Base-by-base conservation (phyloP, 202 grass and related monocot species). In the Setaria italica region DNA sequence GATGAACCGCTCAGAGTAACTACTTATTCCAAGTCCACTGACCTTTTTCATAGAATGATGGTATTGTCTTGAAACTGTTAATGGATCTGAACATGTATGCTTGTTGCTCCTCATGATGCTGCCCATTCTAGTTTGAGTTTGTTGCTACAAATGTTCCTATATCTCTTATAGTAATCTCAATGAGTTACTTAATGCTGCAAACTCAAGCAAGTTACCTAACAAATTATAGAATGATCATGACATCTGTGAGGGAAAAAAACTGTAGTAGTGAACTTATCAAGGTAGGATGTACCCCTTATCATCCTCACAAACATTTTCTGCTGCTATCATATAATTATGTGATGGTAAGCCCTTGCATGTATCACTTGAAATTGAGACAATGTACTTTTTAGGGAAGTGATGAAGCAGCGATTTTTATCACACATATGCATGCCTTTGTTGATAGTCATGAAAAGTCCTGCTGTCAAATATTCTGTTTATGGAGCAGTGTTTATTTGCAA, bases 281-380 rank as follows among this genome's bases (percentile, higher is more conserved):
- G 11, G 21, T 34, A 39, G 9, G 39, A 16, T 62, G 2, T 62
- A n/a, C 15, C 25, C 37, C 1, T 6, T 79, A 34, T 33, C 15
- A 13, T 29, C 69, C 1, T 25, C 25, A 25, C 17, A 49, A 7
- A 50, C 8, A 43, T 43, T 45, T 29, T 11, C 21, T 70, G 12
- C 37, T 56, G 6, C 25, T 25, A 25, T 54, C 16, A 51, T 39
- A 60, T 39, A 25, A 63, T 20, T 62, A 6, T 46, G 2, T 37
- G 46, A 42, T 21, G 30, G 14, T 34, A 55, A 9, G 33, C 37
- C 9, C 2, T 42, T 39, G 3, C 20, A 7, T 71, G 71, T 25
- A n/a, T n/a, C 39, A 67, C 25, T 66, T 49, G 37, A 29, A 81
- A 58, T 48, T 21, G 21, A 74, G 85, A 56, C 9, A 11, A 37